Evolutionary conservation across 768 basidiomycete species (phyloP).

Genomic region (Lentinula boryana): DNA sequence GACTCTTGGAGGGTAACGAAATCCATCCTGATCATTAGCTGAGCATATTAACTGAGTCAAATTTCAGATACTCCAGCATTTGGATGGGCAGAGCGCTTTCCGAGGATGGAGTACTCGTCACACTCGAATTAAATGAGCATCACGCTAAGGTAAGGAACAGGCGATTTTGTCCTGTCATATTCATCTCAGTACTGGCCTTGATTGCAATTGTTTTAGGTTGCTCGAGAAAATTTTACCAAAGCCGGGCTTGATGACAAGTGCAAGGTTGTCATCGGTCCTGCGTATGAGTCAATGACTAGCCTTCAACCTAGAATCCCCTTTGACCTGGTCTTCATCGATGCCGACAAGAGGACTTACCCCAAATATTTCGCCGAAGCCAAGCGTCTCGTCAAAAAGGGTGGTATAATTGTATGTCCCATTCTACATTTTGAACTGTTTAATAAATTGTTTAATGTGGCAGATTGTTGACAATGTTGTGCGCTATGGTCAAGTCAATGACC

Average conservation of each 20-base stretch:
- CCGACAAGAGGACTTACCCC: conserved; percentile 52
- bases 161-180: neutral
- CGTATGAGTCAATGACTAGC: conserved; percentile 40
- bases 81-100: conserved; percentile 43
- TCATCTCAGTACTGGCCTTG: neutral
- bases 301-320: conserved; percentile 45
- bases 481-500: conserved; percentile 29
- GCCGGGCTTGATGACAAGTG: conserved; percentile 48
- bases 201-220: conserved; percentile 32
- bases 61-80: conserved; percentile 36
- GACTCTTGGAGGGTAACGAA: conserved; percentile 41
- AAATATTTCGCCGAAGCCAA: conserved; percentile 57
- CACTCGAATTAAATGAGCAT: conserved; percentile 41
- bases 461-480: conserved; percentile 57
- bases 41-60: neutral
- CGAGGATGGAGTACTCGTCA: conserved; percentile 40
- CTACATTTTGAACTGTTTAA: neutral
- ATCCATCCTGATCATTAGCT: conserved; percentile 1
- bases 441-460: conserved; percentile 17
- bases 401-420: conserved; percentile 45
- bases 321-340: conserved; percentile 72
- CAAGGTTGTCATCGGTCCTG: conserved; percentile 45
- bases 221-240: conserved; percentile 46
- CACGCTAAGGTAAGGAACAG: conserved; percentile 35
- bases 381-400: conserved; percentile 51